Percentiles rank a stretch among this genome's conserved stretches.
These are phyloP conservation scores for Kwoniella sp. DNA, from an alignment of 768 basidiomycete species.

Conservation along the genomic window DNA sequence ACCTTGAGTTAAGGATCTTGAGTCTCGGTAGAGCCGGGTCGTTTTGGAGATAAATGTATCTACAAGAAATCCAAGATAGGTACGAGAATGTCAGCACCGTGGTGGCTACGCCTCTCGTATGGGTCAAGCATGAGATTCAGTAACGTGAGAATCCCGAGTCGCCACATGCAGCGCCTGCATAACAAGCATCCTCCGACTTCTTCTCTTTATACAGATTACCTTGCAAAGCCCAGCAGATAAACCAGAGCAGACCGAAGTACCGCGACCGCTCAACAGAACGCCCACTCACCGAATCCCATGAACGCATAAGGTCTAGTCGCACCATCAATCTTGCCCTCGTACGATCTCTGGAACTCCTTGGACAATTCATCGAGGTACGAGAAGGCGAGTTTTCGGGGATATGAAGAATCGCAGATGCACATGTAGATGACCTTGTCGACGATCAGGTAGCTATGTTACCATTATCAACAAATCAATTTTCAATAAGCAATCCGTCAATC, in stretches of 20 bases:
- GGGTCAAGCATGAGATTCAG: too few species aligned
- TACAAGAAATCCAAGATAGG: conserved; percentile 53
- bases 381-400: conserved; percentile 94
- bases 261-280: too few species aligned
- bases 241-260: too few species aligned
- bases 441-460: conserved; percentile 80
- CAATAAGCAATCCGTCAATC: background rate
- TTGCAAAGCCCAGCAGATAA: too few species aligned
- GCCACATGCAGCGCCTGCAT: too few species aligned
- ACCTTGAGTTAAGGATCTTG: conserved; percentile 64
- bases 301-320: conserved; percentile 98
- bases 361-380: conserved; percentile 95
- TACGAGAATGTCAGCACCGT: background rate
- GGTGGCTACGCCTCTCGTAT: too few species aligned
- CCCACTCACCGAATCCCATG: conserved; percentile 92
- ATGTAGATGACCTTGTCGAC: conserved; percentile 91
- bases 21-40: conserved; percentile 89
- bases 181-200: too few species aligned
- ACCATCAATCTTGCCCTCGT: conserved; percentile 88
- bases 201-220: too few species aligned
- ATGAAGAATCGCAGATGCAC: conserved; percentile 93
- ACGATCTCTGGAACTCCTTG: conserved; percentile 90
- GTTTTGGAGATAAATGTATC: conserved; percentile 99
- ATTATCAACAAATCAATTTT: background rate
- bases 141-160: too few species aligned